Conservation (phyloP, 768 basidiomycete genomes). For the Boletus tylopilopsis region DNA sequence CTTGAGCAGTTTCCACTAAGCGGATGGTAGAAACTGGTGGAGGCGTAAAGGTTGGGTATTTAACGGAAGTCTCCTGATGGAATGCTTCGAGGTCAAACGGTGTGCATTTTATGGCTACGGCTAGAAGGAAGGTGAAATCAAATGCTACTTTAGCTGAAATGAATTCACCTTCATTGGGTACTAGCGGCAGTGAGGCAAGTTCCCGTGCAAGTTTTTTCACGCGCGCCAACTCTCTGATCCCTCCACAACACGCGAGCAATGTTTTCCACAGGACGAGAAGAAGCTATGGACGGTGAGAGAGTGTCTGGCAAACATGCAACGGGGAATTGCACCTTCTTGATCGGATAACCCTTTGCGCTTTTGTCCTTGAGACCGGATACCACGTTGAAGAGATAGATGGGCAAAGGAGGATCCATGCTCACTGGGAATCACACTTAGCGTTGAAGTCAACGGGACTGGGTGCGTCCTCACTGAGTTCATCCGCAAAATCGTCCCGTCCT, state of each 20-base stretch:
- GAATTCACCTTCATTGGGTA: slow-evolving; percentile 45
- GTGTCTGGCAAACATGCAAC: not conserved
- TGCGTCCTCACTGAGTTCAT: slow-evolving; percentile 81
- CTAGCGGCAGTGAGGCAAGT: slow-evolving; percentile 65
- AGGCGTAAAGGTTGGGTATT: slow-evolving; percentile 91
- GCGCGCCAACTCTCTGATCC: slow-evolving; percentile 78
- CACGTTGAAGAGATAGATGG: slow-evolving; percentile 86
- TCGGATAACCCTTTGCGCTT: slow-evolving; percentile 92
- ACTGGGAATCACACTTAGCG: slow-evolving; percentile 47
- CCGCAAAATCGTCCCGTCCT: slow-evolving; percentile 90
- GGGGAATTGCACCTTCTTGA: slow-evolving; percentile 73
- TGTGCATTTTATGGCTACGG: slow-evolving; percentile 77
- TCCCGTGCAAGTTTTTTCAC: slow-evolving; percentile 86
- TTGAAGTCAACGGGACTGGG: not conserved
- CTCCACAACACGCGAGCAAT: slow-evolving; percentile 87
- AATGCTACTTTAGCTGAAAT: not conserved
- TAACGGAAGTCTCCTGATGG: slow-evolving; percentile 85
- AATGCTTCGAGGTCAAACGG: slow-evolving; percentile 90
- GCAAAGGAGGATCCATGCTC: slow-evolving; percentile 92
- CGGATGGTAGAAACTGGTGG: slow-evolving; percentile 43
- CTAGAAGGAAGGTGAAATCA: slow-evolving; percentile 29
- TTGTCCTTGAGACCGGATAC: slow-evolving; percentile 91
- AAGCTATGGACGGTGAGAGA: slow-evolving; percentile 47
- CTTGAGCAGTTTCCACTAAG: slow-evolving; percentile 18
- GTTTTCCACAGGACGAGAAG: slow-evolving; percentile 95